These are phyloP conservation scores for Clarkia xantiana DNA, from an alignment of 345 rosid genomes.

Conservation along the genomic window DNA sequence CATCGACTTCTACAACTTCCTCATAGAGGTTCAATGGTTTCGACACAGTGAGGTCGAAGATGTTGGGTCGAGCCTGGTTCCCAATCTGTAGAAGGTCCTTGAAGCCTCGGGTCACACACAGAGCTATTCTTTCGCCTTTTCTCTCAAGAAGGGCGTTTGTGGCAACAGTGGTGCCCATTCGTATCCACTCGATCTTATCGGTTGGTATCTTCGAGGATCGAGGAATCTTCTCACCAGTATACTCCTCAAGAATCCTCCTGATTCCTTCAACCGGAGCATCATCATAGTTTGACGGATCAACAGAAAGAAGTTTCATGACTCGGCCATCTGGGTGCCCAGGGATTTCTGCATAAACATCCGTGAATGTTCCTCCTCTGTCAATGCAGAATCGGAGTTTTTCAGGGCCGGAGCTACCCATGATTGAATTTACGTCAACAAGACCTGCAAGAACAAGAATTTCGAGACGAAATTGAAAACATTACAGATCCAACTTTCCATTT, in stretches of 20 bases:
- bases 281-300: slow-evolving; percentile 84
- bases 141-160: slow-evolving; percentile 93
- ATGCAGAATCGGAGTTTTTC: slow-evolving; percentile 75
- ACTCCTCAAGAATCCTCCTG: slow-evolving; percentile 74
- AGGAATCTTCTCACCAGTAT: slow-evolving; percentile 51
- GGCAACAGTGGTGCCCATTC: slow-evolving; percentile 97
- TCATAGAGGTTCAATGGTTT: slow-evolving; percentile 82
- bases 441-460: too few relatives aligned
- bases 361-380: slow-evolving; percentile 93
- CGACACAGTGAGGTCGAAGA: slow-evolving; percentile 70
- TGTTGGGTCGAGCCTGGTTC: slow-evolving; percentile 81
- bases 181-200: slow-evolving; percentile 83
- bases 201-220: slow-evolving; percentile 65
- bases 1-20: slow-evolving; percentile 76
- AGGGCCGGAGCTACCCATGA: slow-evolving; percentile 33
- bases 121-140: slow-evolving; percentile 82
- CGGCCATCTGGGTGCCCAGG: slow-evolving; percentile 63
- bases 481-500: too few relatives aligned
- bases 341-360: slow-evolving; percentile 90
- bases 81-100: slow-evolving; percentile 90
- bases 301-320: slow-evolving; percentile 79
- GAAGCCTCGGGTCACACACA: slow-evolving; percentile 79
- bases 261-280: slow-evolving; percentile 98
- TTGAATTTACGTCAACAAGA: not conserved
- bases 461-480: too few relatives aligned